phyloP scores from a whole-genome alignment of 73 alveolate species.

The Stentor coeruleus region DNA sequence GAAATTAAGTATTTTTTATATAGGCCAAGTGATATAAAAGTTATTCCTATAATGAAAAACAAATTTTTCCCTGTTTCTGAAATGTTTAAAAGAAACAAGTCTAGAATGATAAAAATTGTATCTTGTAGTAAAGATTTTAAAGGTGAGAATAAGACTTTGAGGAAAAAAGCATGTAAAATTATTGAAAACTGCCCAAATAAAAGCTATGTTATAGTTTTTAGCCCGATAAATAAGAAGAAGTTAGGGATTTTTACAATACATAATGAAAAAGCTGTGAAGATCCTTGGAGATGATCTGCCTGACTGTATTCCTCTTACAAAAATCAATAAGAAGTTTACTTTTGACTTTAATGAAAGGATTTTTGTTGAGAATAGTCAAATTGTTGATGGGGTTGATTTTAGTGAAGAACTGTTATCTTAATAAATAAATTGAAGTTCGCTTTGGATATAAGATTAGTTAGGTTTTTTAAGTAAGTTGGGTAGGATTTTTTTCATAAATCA shows the following conservation, averaged over 20 bases:
- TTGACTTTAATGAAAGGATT: neutral
- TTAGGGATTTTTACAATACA: neutral
- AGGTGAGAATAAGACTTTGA: neutral
- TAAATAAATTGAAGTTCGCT: no score
- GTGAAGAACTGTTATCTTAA: neutral
- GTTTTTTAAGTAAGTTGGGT: neutral
- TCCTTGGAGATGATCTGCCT: neutral
- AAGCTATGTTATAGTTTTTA: neutral
- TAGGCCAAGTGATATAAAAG: neutral
- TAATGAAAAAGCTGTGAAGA: constrained; percentile 1
- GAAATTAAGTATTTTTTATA: neutral
- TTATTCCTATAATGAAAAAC: neutral
- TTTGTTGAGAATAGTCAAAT: neutral
- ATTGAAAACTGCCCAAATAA: neutral
- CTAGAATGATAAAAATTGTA: neutral
- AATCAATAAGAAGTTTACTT: neutral
- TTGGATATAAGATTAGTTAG: no score
- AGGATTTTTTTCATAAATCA: neutral
- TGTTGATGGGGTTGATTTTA: neutral
- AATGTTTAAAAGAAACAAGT: neutral
- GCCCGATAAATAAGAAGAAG: neutral
- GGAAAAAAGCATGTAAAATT: neutral
- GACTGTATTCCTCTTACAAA: neutral
- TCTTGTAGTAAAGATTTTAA: neutral
- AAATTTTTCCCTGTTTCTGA: neutral